Conservation (phyloP, 441 rosid species). For the Erodium trifolium region DNA sequence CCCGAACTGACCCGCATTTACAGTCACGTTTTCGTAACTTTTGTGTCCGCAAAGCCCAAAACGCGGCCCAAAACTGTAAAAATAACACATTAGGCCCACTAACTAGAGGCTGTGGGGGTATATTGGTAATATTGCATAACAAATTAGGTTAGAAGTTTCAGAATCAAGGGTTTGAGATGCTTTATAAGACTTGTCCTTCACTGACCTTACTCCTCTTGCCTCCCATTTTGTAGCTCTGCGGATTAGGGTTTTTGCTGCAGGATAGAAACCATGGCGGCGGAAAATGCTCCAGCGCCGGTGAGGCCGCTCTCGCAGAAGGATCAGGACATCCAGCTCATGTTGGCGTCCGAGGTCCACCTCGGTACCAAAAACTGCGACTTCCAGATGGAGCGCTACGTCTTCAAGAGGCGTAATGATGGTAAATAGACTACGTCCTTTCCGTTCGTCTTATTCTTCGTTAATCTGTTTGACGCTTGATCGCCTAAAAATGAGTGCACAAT, state of each 20-base stretch:
- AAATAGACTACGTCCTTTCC: background rate
- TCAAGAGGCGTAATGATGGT: slow-evolving; percentile 92
- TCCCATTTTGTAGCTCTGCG: background rate
- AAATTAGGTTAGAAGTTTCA: background rate
- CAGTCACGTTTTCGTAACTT: no score
- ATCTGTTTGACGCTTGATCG: background rate
- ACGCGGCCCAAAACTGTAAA: background rate
- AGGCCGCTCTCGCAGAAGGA: slow-evolving; percentile 57
- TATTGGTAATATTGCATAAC: background rate
- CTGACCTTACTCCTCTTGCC: background rate
- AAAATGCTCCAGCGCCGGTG: slow-evolving; percentile 29
- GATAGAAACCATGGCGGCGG: slow-evolving; percentile 28
- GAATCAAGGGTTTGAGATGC: background rate
- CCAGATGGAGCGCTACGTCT: slow-evolving; percentile 93
- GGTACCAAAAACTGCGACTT: slow-evolving; percentile 69
- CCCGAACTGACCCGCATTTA: no score
- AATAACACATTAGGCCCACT: background rate
- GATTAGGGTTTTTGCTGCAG: background rate
- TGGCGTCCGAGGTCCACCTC: slow-evolving; percentile 36
- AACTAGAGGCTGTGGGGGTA: background rate
- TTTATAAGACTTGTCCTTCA: background rate
- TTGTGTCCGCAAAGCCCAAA: background rate
- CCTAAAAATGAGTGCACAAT: background rate
- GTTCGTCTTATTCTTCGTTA: background rate
- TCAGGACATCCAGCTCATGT: slow-evolving; percentile 74